Base-by-base conservation (phyloP, 225 moss, liverwort and hornwort genomes). In the Asterella californica region DNA sequence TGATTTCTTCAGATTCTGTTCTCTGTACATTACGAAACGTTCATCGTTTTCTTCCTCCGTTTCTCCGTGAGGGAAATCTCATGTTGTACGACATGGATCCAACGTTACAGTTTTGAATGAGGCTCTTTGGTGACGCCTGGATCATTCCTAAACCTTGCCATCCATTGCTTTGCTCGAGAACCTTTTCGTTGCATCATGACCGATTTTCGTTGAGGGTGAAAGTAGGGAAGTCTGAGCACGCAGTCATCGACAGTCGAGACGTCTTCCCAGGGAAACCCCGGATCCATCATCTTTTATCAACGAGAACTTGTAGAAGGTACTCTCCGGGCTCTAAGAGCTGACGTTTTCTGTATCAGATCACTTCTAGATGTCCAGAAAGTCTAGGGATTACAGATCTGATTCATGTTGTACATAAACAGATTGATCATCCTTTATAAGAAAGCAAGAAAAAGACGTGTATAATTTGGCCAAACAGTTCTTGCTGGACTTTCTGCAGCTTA, bases 81-180 rank as follows among this genome's bases (percentile, higher is more conserved):
- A 24, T 45, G 46, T 71, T 48, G 22, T n/a, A 34, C 17, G 22
- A 30, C 37, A 45, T 9, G 45, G 25, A 71, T 71, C 45, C 71
- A 47, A 47, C 62, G 62, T 62, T 24, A 34, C 74, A 52, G 32
- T 74, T 74, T 50, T 74, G 74, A 48, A 74, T 52, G 49, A 0
- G 66, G 74, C 50, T 74, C 25, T n/a, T 74, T 50, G 74, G 49
- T 37, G 68, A 68, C 52, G 52, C 30, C 30, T 53, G 25, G 52
- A 74, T 17, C 27, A 71, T 50, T 18, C 47, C 10, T 52, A 61
- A 61, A 61, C 61, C 61, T 27, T 27, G 61, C n/a, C 61, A 61
- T 61, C n/a, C 59, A 60, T 61, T 11, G 25, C 61, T n/a, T n/a
- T n/a, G 52, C 12, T 6, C 52, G 1, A 4, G 12, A 4, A 12